Evolutionary conservation across 225 moss, liverwort and hornwort species (phyloP).

Genomic region (Sphagnum contortum): DNA sequence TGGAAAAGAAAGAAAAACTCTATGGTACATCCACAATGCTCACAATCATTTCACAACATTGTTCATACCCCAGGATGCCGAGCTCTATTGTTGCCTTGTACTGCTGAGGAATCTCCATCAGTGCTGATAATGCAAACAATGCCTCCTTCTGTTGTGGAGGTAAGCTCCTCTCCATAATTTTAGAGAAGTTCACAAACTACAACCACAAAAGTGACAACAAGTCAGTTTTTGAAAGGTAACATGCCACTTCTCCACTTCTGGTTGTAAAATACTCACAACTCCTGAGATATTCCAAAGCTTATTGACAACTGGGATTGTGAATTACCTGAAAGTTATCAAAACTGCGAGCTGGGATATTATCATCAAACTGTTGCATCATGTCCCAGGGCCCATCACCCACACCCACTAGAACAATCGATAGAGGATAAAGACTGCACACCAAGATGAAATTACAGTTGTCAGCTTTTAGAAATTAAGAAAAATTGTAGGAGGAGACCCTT

Average conservation of each 20-base stretch:
- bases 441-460: background rate
- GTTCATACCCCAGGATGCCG: slow-evolving; percentile 23
- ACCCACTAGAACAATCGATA: slow-evolving; percentile 83
- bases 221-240: background rate
- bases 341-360: slow-evolving; percentile 61
- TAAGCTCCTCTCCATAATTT: slow-evolving; percentile 49
- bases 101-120: slow-evolving; percentile 81
- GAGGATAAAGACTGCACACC: slow-evolving; percentile 30
- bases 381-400: slow-evolving; percentile 97
- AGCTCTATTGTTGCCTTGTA: slow-evolving; percentile 53
- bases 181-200: slow-evolving; percentile 68
- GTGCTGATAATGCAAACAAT: slow-evolving; percentile 59
- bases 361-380: slow-evolving; percentile 82
- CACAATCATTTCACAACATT: background rate
- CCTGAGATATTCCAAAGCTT: background rate
- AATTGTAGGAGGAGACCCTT: background rate
- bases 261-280: background rate
- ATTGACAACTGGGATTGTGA: background rate
- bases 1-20: background rate
- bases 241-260: background rate
- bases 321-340: slow-evolving; percentile 82
- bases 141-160: slow-evolving; percentile 40
- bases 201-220: background rate
- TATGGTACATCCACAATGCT: background rate
- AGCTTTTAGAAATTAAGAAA: background rate